Evolutionary conservation across 768 basidiomycete species (phyloP).

Genomic region (Pleurotus ostreatus): DNA sequence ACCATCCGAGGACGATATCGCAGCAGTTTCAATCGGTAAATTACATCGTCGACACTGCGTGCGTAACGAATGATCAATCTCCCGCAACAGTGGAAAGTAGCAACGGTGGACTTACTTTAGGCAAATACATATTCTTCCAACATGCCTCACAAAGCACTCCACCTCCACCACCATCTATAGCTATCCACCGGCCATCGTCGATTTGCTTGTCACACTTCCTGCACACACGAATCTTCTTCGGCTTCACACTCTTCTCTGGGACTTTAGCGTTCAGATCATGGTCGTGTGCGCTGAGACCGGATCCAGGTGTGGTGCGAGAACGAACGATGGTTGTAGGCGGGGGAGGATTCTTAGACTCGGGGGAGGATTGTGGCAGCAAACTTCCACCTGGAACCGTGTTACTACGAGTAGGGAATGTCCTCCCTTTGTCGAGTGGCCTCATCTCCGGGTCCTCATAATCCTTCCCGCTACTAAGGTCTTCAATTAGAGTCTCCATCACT

Average conservation of each 20-base stretch:
- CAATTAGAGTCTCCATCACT: conserved; percentile 49
- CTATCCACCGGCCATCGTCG: conserved; percentile 80
- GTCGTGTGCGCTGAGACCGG: conserved; percentile 1
- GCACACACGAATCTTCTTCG: conserved; percentile 46
- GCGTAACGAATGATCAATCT: neutral
- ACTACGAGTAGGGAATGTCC: neutral
- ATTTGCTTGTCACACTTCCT: conserved; percentile 65
- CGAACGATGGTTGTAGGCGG: conserved; percentile 45
- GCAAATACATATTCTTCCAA: conserved; percentile 96
- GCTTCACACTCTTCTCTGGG: conserved; percentile 23
- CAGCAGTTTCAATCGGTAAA: conserved; percentile 84
- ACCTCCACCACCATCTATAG: conserved; percentile 66
- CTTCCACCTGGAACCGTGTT: conserved; percentile 22
- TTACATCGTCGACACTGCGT: conserved; percentile 85
- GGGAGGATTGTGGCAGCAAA: conserved; percentile 36
- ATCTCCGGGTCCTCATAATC: conserved; percentile 16
- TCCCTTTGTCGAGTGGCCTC: conserved; percentile 7
- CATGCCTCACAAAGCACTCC: conserved; percentile 82
- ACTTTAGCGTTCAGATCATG: neutral
- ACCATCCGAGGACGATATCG: conserved; percentile 87
- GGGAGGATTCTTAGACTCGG: conserved; percentile 48
- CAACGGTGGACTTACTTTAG: conserved; percentile 55
- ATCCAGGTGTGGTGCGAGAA: neutral
- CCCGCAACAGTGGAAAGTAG: conserved; percentile 7
- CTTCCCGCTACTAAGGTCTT: conserved; percentile 23